Conservation (phyloP, 1,139 yeast species). For the Zygosaccharomyces sapae region DNA sequence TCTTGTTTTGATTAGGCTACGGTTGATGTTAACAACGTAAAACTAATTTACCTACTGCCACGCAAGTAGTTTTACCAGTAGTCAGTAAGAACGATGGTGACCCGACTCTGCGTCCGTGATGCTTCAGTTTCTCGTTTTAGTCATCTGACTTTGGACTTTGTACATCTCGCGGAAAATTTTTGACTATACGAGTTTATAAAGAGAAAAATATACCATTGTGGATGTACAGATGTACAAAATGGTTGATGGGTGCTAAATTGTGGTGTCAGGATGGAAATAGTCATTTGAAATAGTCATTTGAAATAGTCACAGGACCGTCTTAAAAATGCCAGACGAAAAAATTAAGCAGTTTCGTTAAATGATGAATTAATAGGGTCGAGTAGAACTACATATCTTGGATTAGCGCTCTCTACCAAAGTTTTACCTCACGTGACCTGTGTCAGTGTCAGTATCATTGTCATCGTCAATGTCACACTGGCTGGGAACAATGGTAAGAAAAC, state of each 20-base stretch:
- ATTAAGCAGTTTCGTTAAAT: too few relatives aligned
- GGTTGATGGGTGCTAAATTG: neutral
- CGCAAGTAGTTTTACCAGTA: neutral
- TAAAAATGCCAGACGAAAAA: too few relatives aligned
- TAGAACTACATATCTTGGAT: too few relatives aligned
- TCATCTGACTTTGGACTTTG: neutral
- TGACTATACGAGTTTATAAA: neutral
- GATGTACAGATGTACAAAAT: neutral
- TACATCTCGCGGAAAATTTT: neutral
- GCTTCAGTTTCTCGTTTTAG: slow-evolving; percentile 3
- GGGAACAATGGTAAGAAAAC: too few relatives aligned
- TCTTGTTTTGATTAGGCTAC: slow-evolving; percentile 4
- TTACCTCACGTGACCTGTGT: too few relatives aligned
- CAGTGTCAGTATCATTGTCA: too few relatives aligned
- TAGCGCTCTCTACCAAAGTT: too few relatives aligned
- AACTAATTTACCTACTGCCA: neutral
- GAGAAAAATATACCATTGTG: neutral
- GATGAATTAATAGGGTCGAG: too few relatives aligned
- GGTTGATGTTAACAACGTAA: neutral
- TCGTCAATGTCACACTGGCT: too few relatives aligned
- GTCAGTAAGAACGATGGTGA: neutral
- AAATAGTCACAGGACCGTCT: too few relatives aligned
- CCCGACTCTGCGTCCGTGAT: neutral
- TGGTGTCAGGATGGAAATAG: neutral
- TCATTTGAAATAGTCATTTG: too few relatives aligned